Evolutionary conservation across 2,329 filamentous ascomycete genomes (phyloP).

Genomic region (Fusarium scirpi): DNA sequence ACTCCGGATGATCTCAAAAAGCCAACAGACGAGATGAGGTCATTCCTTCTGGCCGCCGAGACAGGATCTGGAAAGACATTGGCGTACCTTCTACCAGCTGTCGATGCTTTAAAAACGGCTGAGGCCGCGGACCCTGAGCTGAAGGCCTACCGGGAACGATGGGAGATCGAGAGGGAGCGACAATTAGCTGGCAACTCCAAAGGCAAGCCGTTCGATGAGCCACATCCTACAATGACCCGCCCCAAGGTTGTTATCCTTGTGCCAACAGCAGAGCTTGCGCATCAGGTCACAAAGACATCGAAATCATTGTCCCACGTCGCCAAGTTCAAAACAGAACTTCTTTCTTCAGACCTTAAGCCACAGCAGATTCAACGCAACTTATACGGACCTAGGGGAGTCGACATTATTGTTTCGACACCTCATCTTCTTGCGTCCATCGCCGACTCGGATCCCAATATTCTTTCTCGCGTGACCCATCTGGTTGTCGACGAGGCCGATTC

Average conservation of each 20-base stretch:
- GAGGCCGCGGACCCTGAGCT: conserved; percentile 72
- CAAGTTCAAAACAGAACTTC: conserved; percentile 86
- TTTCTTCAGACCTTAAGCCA: conserved; percentile 81
- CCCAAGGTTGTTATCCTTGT: conserved; percentile 89
- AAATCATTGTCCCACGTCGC: conserved; percentile 86
- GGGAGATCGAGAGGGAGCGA: conserved; percentile 67
- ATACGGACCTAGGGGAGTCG: conserved; percentile 84
- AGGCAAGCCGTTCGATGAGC: conserved; percentile 74
- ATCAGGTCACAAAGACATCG: conserved; percentile 83
- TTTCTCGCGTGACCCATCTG: conserved; percentile 90
- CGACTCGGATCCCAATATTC: conserved; percentile 88
- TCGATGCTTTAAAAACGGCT: conserved; percentile 86
- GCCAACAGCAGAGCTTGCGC: conserved; percentile 90
- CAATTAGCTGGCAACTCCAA: conserved; percentile 66
- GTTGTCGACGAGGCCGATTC: conserved; percentile 97
- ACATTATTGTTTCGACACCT: conserved; percentile 88
- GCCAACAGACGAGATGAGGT: conserved; percentile 56
- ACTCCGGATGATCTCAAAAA: conserved; percentile 43
- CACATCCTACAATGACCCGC: conserved; percentile 79
- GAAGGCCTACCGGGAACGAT: conserved; percentile 67
- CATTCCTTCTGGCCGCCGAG: conserved; percentile 89
- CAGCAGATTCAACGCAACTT: conserved; percentile 86
- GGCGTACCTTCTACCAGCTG: conserved; percentile 86
- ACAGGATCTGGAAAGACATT: conserved; percentile 98
- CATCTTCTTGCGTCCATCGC: conserved; percentile 90